A percentile compares a stretch with the other conserved stretches of the same genome.
phyloP scores from a whole-genome alignment of 2,329 filamentous ascomycete species.

The Paradendryphiella salina region DNA sequence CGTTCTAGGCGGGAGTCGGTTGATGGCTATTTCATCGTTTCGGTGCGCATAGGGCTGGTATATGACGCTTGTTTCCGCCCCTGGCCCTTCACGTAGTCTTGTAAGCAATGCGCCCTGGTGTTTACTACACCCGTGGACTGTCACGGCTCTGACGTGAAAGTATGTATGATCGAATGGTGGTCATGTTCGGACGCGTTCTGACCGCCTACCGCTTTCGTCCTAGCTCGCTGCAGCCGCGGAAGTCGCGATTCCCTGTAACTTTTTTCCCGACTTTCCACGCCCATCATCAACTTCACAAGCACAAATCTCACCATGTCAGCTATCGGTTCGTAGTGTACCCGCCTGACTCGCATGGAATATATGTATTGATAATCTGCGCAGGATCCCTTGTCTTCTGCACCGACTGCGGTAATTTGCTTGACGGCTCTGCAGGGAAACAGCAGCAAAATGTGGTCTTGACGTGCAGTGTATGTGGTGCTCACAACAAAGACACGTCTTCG shows the following conservation, averaged over 20 bases:
- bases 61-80: background rate
- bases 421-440: conserved; percentile 71
- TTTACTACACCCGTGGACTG: background rate
- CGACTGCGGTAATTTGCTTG: conserved; percentile 87
- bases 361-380: background rate
- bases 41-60: conserved; percentile 21
- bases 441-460: conserved; percentile 69
- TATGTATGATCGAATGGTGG: conserved; percentile 7
- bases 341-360: background rate
- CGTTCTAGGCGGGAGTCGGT: conserved; percentile 1
- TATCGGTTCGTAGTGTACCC: conserved; percentile 65
- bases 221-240: conserved; percentile 22
- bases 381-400: conserved; percentile 77
- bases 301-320: conserved; percentile 67
- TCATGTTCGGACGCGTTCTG: conserved; percentile 25
- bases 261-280: conserved; percentile 21
- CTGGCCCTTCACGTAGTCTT: conserved; percentile 2
- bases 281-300: background rate
- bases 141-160: conserved; percentile 4
- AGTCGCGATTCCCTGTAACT: conserved; percentile 23
- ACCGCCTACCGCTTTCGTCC: conserved; percentile 30
- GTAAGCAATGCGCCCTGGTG: conserved; percentile 9
- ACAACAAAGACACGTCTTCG: conserved; percentile 53
- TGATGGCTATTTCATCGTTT: conserved; percentile 17
- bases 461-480: conserved; percentile 84